Conservation (phyloP, 2,329 filamentous ascomycete genomes). For the Dendryphion nanum region DNA sequence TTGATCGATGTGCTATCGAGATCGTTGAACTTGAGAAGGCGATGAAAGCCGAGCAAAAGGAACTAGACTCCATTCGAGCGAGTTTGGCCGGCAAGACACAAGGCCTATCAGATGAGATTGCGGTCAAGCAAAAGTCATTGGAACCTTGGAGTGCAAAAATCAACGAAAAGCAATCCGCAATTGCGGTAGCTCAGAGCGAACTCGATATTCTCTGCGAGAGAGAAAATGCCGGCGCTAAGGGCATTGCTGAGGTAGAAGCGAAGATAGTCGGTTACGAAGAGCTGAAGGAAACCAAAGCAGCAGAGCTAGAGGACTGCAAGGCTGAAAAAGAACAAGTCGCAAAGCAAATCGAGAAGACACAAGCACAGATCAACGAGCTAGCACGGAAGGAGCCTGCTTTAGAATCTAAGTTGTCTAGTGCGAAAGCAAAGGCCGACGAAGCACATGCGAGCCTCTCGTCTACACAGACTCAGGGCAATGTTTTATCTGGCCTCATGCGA, state of each 20-base stretch:
- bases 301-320: slow-evolving; percentile 74
- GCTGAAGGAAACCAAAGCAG: slow-evolving; percentile 66
- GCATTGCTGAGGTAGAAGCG: slow-evolving; percentile 76
- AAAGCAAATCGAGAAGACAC: slow-evolving; percentile 70
- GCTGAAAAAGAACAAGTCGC: slow-evolving; percentile 69
- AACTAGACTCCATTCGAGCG: slow-evolving; percentile 80
- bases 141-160: slow-evolving; percentile 98
- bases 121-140: slow-evolving; percentile 85
- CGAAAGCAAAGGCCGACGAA: slow-evolving; percentile 93
- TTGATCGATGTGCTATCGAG: slow-evolving; percentile 72
- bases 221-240: slow-evolving; percentile 80
- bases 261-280: slow-evolving; percentile 76
- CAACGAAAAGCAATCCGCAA: slow-evolving; percentile 90
- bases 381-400: slow-evolving; percentile 76
- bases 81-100: slow-evolving; percentile 94
- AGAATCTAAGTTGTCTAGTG: slow-evolving; percentile 80
- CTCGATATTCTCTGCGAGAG: slow-evolving; percentile 88
- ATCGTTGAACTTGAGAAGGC: slow-evolving; percentile 73
- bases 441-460: slow-evolving; percentile 85
- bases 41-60: slow-evolving; percentile 75
- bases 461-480: slow-evolving; percentile 89
- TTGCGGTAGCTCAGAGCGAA: slow-evolving; percentile 93
- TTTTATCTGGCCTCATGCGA: slow-evolving; percentile 87
- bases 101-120: slow-evolving; percentile 87
- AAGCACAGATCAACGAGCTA: slow-evolving; percentile 71